Base-by-base conservation (phyloP, 2,329 filamentous ascomycete species). In the Fusarium penzigii region DNA sequence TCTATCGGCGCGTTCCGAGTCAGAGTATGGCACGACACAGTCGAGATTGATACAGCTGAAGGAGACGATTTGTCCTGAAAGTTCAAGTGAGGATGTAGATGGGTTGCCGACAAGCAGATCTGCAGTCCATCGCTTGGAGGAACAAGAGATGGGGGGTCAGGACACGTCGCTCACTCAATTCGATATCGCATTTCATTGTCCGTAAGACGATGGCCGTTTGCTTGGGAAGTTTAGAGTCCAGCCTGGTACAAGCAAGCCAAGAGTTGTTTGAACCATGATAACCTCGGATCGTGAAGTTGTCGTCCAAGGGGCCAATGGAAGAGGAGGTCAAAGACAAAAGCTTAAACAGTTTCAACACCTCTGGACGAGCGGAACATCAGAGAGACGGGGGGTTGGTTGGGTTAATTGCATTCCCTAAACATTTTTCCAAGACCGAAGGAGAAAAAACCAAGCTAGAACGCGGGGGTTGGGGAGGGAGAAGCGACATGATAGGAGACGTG, bases 341-440 rank as follows among this genome's bases (percentile, higher is more conserved):
- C 43, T 11, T 10, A 11, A 16, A 11, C 14, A 16, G 34, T 9
- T 38, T 9, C 34, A 11, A 16, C 39, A 14, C 12, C 34, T 46
- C 12, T 42, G 47, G 49, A 17, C 57, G 59, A 47, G 39, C 57
- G 56, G 46, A 56, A 39, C 16, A 49, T n/a, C n/a, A n/a, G n/a
- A n/a, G n/a, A n/a, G n/a, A n/a, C n/a, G n/a, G n/a, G n/a, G n/a
- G n/a, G n/a, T n/a, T n/a, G n/a, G n/a, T n/a, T n/a, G n/a, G n/a
- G n/a, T n/a, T n/a, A n/a, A n/a, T n/a, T n/a, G n/a, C n/a, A n/a
- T n/a, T n/a, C n/a, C n/a, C n/a, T n/a, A n/a, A n/a, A n/a, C n/a
- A n/a, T n/a, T n/a, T n/a, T n/a, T n/a, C n/a, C n/a, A n/a, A n/a
- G n/a, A n/a, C n/a, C n/a, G n/a, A n/a, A n/a, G n/a, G n/a, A n/a